phyloP scores from a whole-genome alignment of 1,284 basidiomycete species.

The Peniophora sp. region DNA sequence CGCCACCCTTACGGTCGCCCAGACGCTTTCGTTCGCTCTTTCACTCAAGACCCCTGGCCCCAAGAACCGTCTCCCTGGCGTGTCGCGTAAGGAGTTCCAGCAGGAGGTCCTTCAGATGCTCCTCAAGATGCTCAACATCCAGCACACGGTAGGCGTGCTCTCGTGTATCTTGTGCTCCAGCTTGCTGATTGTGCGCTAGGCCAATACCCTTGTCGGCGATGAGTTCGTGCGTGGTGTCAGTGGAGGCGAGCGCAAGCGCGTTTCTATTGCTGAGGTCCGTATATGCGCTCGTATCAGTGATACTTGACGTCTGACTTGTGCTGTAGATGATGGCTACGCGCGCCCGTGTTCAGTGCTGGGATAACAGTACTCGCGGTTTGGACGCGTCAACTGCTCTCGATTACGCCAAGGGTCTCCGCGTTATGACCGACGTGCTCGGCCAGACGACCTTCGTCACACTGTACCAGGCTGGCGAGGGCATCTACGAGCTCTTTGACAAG shows the following conservation, averaged over 20 bases:
- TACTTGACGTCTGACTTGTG: background rate
- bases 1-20: slow-evolving; percentile 69
- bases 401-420: slow-evolving; percentile 64
- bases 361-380: slow-evolving; percentile 79
- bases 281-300: background rate
- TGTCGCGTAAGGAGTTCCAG: slow-evolving; percentile 53
- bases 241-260: slow-evolving; percentile 83
- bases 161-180: too few species aligned
- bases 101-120: slow-evolving; percentile 52
- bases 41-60: slow-evolving; percentile 62
- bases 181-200: slow-evolving; percentile 5
- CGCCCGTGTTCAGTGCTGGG: slow-evolving; percentile 75
- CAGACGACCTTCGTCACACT: slow-evolving; percentile 75
- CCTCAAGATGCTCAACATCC: slow-evolving; percentile 75
- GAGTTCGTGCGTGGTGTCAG: slow-evolving; percentile 81
- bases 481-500: slow-evolving; percentile 62
- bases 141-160: slow-evolving; percentile 37
- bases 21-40: slow-evolving; percentile 62
- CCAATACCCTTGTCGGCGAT: slow-evolving; percentile 76
- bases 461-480: slow-evolving; percentile 79
- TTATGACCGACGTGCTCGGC: slow-evolving; percentile 71
- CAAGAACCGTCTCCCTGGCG: slow-evolving; percentile 62
- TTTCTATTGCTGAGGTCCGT: slow-evolving; percentile 66
- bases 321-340: slow-evolving; percentile 64
- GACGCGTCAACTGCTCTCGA: slow-evolving; percentile 84